Evolutionary conservation across 2,329 filamentous ascomycete genomes (phyloP), one percentile per base, ranked within the genome.

Genomic region (Lasiodiplodia sp.): DNA sequence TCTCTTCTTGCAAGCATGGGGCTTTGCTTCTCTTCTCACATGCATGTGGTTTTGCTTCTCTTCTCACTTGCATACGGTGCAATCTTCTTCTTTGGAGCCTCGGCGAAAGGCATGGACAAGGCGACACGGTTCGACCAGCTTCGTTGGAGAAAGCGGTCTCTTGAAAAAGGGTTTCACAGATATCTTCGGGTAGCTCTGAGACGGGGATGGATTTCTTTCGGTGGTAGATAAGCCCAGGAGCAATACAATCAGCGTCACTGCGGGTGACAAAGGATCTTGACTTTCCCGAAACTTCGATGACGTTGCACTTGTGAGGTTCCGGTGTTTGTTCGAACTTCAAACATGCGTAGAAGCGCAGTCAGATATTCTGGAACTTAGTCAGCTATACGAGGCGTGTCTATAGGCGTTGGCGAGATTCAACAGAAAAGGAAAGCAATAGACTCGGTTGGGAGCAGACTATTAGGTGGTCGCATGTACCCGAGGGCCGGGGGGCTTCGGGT

Each of bases 341-440:
- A 34, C 31, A 10, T 10, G 31, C 8, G 8, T 7, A 34, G 31
- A 34, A 10, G 31, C 8, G 8, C 10, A 34, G 31, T 34, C 31
- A 34, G 31, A 34, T 34, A 34, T 10, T 34, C 31, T 34, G 31
- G 31, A 7, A 7, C 40, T 16, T 18, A 25, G 25, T 4, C 58
- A 51, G 40, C 58, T 51, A 63, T 63, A 51, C 58, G 38, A 6
- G 16, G n/a, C 34, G 25, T 31, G 31, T 40, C 16, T 21, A 63
- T 63, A 63, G 21, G 37, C 21, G 28, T n/a, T 60, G 37, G 25
- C 23, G 44, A 60, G 58, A 51, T 12, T 4, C 49, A 18, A 40
- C 57, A 28, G 23, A 62, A 31, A 16, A 23, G 57, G 57, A n/a
- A 62, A 62, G 12, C 57, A 49, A 62, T 62, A 62, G 37, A 44